Base-by-base conservation (phyloP, 2,329 filamentous ascomycete genomes). In the Corniculantispora saksenae region DNA sequence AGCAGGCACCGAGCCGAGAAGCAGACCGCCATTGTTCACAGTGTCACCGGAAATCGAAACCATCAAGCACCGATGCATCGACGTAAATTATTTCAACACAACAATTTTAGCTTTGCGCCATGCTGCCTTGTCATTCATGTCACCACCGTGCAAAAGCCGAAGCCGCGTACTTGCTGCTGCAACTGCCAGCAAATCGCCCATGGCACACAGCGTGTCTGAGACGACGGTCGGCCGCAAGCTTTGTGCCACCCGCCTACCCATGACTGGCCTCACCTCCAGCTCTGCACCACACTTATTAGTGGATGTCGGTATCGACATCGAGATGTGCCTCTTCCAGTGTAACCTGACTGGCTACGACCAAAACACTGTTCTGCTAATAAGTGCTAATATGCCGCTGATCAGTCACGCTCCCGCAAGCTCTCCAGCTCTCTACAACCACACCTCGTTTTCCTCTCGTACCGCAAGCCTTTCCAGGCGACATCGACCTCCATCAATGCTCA, bases 241-340 rank as follows among this genome's bases (percentile, higher is more conserved):
- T n/a, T 53, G 23, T 47, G 19, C 35, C 38, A 53, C 15, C 47
- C 45, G 59, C 21, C 48, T 23, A 9, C 48, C 47, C 17, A 15
- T 29, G 23, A 55, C 38, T 62, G 50, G 47, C 35, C 23, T 61
- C 32, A 17, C 48, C 32, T 60, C 59, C 23, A 56, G 51, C 38
- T 55, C 27, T n/a, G 60, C 40, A 50, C 60, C 60, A 62, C 60
- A 62, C 25, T 56, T 62, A 62, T 47, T 35, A 55, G 51, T 48
- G 40, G 51, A 45, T 38, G 40, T 7, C 25, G 47, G 60, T n/a
- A 50, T 2, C 38, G 40, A 47, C 60, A 62, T 62, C 60, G 60
- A 62, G 60, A 62, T 62, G 35, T 32, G 51, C 60, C n/a, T 56
- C 38, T 9, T 6, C 38, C 38, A n/a, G 5, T 27, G 50, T n/a